Conservation (phyloP, 768 basidiomycete genomes). For the Tulasnella sp. region DNA sequence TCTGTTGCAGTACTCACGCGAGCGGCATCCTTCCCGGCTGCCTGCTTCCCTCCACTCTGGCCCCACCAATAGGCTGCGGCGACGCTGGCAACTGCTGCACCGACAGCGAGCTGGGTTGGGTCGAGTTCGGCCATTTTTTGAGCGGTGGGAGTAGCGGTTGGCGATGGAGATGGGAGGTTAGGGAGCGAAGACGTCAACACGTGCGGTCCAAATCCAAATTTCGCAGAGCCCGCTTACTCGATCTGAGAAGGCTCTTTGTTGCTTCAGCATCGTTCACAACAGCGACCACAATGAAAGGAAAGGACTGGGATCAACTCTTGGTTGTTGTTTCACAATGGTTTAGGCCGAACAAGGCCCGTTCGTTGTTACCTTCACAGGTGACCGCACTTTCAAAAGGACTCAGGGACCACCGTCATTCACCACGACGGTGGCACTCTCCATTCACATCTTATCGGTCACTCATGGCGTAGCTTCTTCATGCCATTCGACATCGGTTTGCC, state of each 20-base stretch:
- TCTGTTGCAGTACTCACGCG: neutral
- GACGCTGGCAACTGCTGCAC: neutral
- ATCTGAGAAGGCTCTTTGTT: neutral
- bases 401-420: too few relatives aligned
- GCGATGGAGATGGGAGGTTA: neutral
- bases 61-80: neutral
- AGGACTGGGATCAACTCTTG: neutral
- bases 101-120: neutral
- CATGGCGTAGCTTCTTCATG: neutral
- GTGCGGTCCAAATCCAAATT: neutral
- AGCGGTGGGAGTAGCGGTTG: neutral
- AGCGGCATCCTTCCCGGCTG: neutral
- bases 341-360: neutral
- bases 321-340: neutral
- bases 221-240: neutral
- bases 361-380: neutral
- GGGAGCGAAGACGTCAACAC: neutral
- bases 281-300: neutral
- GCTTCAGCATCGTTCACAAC: neutral
- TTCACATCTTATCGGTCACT: neutral
- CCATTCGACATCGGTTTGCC: neutral
- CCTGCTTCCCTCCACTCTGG: neutral
- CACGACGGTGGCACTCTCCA: too few relatives aligned
- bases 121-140: neutral
- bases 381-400: neutral